phyloP scores from a whole-genome alignment of 352 stramenopile species.

The Saprolegnia diclina region DNA sequence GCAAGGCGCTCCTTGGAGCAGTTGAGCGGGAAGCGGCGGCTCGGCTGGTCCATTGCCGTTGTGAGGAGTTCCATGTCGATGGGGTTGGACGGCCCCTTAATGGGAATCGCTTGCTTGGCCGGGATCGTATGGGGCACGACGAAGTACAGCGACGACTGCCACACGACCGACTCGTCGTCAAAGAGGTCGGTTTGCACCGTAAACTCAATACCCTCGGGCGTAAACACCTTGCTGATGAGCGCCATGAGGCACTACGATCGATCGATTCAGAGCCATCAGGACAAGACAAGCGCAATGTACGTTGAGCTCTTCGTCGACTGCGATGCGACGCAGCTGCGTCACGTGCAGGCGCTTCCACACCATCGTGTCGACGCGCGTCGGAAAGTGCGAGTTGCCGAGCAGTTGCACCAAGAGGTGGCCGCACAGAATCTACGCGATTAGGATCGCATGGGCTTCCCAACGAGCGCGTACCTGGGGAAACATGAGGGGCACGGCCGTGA shows the following conservation, averaged over 20 bases:
- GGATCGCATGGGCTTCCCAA: neutral
- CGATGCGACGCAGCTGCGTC: conserved; percentile 56
- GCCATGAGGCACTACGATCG: conserved; percentile 62
- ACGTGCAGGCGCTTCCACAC: conserved; percentile 69
- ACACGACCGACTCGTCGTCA: conserved; percentile 62
- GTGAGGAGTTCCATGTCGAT: neutral
- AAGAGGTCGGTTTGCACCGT: conserved; percentile 68
- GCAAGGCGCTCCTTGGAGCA: conserved; percentile 15
- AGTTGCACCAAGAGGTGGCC: conserved; percentile 70
- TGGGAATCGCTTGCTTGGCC: neutral
- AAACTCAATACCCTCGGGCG: conserved; percentile 66
- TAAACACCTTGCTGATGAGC: conserved; percentile 63
- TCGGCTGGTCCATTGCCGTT: neutral
- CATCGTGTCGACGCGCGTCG: conserved; percentile 41
- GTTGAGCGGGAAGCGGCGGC: neutral
- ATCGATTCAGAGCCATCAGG: neutral
- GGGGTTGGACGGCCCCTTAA: conserved; percentile 9
- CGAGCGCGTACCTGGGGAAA: conserved; percentile 45
- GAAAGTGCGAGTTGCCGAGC: conserved; percentile 79
- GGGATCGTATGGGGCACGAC: conserved; percentile 34
- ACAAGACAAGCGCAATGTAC: conserved; percentile 30
- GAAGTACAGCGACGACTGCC: conserved; percentile 65
- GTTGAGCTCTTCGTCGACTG: conserved; percentile 33
- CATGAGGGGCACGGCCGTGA: conserved; percentile 70
- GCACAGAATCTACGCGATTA: conserved; percentile 45